Evolutionary conservation across 768 basidiomycete species (phyloP).

Genomic region (Boletellus sp.): DNA sequence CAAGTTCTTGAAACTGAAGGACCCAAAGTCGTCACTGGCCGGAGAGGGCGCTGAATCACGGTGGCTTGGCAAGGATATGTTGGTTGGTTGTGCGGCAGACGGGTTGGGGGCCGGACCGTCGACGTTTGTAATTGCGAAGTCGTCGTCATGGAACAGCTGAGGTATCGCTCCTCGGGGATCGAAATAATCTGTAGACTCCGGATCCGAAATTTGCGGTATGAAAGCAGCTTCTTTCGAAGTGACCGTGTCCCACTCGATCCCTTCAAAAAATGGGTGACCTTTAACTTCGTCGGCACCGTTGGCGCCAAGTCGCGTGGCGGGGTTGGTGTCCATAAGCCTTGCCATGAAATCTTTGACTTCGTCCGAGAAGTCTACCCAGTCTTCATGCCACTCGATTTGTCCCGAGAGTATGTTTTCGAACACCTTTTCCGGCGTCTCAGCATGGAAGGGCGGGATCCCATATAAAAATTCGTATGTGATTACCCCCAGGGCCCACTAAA

Average conservation of each 20-base stretch:
- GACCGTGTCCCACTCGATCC: slow-evolving; percentile 91
- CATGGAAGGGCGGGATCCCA: slow-evolving; percentile 96
- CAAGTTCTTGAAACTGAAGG: slow-evolving; percentile 97
- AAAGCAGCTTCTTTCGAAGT: slow-evolving; percentile 88
- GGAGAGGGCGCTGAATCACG: slow-evolving; percentile 47
- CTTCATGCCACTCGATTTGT: slow-evolving; percentile 93
- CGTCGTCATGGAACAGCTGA: slow-evolving; percentile 90
- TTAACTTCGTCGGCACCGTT: slow-evolving; percentile 92
- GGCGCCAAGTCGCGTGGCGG: slow-evolving; percentile 74
- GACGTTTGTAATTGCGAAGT: slow-evolving; percentile 51
- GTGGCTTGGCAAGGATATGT: slow-evolving; percentile 32
- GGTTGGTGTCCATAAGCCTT: slow-evolving; percentile 77
- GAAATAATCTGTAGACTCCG: slow-evolving; percentile 99
- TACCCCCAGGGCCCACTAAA: slow-evolving; percentile 95
- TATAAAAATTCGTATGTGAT: slow-evolving; percentile 98
- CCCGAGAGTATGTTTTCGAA: slow-evolving; percentile 98
- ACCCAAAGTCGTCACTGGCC: slow-evolving; percentile 88
- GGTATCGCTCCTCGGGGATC: slow-evolving; percentile 92
- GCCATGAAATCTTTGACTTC: slow-evolving; percentile 91
- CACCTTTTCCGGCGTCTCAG: slow-evolving; percentile 93
- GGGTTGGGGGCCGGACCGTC: slow-evolving; percentile 41
- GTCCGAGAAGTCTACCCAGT: slow-evolving; percentile 79
- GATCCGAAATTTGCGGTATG: slow-evolving; percentile 92
- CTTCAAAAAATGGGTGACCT: slow-evolving; percentile 83
- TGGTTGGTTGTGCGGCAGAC: slow-evolving; percentile 11